phyloP scores from a whole-genome alignment of 1,284 basidiomycete species.

The Chondrostereum purpureum region DNA sequence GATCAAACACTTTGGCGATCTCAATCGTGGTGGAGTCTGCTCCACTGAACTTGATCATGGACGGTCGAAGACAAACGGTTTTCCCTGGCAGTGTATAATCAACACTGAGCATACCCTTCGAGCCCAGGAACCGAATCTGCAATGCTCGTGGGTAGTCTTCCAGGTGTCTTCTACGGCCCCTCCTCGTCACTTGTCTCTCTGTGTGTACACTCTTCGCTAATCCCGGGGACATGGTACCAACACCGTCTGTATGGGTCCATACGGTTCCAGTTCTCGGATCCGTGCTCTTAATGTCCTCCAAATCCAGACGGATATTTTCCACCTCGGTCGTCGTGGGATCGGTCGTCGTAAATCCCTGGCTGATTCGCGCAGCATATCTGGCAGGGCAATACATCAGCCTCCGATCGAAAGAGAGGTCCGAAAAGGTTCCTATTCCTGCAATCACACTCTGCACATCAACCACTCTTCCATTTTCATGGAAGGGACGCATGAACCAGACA shows the following conservation, averaged over 20 bases:
- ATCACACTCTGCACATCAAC: constrained; percentile 46
- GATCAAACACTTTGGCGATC: constrained; percentile 58
- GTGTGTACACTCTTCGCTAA: constrained; percentile 49
- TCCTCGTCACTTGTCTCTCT: constrained; percentile 32
- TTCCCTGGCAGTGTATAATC: constrained; percentile 42
- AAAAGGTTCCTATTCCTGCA: constrained; percentile 45
- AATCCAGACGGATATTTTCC: constrained; percentile 38
- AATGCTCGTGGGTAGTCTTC: constrained; percentile 40
- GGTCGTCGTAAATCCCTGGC: constrained; percentile 69
- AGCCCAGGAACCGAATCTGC: constrained; percentile 56
- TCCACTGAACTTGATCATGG: constrained; percentile 62
- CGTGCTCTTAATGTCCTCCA: constrained; percentile 39
- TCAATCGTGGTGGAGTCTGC: constrained; percentile 45
- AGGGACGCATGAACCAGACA: constrained; percentile 43
- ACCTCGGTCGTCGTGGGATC: constrained; percentile 48
- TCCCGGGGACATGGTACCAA: constrained; percentile 57
- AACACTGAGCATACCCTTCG: constrained; percentile 58
- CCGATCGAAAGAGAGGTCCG: constrained; percentile 35
- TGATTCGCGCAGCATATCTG: constrained; percentile 65
- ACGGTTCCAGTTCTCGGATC: constrained; percentile 23
- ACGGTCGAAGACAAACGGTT: constrained; percentile 43
- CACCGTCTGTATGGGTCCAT: constrained; percentile 58
- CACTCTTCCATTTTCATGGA: constrained; percentile 25
- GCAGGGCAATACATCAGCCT: constrained; percentile 55
- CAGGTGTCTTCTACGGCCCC: constrained; percentile 27